These are phyloP conservation scores for Aspergillus sp. DNA, from an alignment of 2,329 filamentous ascomycete species.

Conservation along the genomic window DNA sequence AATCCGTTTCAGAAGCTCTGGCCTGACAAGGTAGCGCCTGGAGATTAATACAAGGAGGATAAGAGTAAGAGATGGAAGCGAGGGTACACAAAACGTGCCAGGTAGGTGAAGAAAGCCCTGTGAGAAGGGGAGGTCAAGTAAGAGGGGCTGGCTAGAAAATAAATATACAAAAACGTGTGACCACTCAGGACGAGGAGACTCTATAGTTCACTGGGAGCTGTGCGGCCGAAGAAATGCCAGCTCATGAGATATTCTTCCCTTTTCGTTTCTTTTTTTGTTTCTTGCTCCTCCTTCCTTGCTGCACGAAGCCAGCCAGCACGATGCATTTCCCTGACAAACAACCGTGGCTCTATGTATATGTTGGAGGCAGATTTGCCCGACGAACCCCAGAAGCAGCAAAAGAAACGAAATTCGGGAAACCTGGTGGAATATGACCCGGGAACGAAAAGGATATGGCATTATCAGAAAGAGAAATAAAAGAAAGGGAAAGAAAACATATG, in stretches of 20 bases:
- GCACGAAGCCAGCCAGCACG: background rate
- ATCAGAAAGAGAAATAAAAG: background rate
- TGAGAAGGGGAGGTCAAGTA: background rate
- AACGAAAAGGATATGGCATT: background rate
- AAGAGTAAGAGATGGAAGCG: conserved; percentile 4
- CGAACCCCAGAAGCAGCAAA: conserved; percentile 12
- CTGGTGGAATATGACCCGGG: too few relatives aligned
- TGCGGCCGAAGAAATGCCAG: conserved; percentile 17
- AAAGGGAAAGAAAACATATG: background rate
- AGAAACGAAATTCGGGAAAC: background rate
- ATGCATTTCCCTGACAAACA: background rate
- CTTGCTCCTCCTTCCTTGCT: background rate
- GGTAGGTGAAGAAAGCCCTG: background rate
- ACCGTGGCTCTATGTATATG: background rate
- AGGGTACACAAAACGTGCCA: background rate
- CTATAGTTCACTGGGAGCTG: conserved; percentile 22
- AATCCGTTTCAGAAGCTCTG: background rate
- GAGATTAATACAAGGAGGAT: background rate
- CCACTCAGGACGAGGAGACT: conserved; percentile 17
- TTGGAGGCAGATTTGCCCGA: background rate
- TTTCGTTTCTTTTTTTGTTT: background rate
- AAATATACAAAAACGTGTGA: conserved; percentile 21
- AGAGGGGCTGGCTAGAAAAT: conserved; percentile 5
- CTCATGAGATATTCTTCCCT: conserved; percentile 9
- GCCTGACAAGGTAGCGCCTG: background rate